A percentile compares a stretch with the other conserved stretches of the same genome.
phyloP scores from a whole-genome alignment of 1,139 yeast species.

The Yamadazyma sp. region DNA sequence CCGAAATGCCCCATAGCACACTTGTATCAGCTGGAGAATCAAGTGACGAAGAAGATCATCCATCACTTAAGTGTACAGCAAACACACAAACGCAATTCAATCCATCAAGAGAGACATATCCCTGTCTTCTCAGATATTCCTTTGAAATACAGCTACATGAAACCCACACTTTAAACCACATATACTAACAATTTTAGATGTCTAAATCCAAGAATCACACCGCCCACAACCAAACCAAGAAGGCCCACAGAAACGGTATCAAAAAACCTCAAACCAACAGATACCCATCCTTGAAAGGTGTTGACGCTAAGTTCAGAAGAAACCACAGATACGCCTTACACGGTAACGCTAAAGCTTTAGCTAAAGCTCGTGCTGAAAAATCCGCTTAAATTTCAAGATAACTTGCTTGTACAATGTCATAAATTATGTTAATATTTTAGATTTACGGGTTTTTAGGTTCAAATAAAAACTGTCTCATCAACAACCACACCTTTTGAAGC shows the following conservation, averaged over 20 bases:
- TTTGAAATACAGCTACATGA: no score
- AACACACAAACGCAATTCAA: no score
- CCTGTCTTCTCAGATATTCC: no score
- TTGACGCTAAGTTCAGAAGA: slow-evolving; percentile 98
- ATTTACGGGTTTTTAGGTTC: slow-evolving; percentile 13
- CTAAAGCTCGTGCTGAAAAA: slow-evolving; percentile 64
- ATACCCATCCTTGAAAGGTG: slow-evolving; percentile 98
- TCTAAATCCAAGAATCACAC: slow-evolving; percentile 99
- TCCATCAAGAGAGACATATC: no score
- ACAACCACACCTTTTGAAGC: no score
- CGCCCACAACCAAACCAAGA: slow-evolving; percentile 98
- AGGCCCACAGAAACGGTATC: slow-evolving; percentile 99
- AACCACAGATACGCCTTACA: slow-evolving; percentile 99
- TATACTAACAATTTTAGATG: slow-evolving; percentile 45
- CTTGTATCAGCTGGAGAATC: no score
- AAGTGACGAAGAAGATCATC: no score
- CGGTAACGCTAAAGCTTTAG: slow-evolving; percentile 94
- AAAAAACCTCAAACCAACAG: slow-evolving; percentile 98
- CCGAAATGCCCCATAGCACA: not conserved
- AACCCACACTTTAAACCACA: not conserved
- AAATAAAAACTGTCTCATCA: slow-evolving; percentile 9
- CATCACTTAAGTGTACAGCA: no score
- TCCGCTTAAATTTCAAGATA: slow-evolving; percentile 23
- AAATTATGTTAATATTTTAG: slow-evolving; percentile 13
- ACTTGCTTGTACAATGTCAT: slow-evolving; percentile 13